Base-by-base conservation (phyloP, 768 basidiomycete species). In the Boletus subcaerulescens region DNA sequence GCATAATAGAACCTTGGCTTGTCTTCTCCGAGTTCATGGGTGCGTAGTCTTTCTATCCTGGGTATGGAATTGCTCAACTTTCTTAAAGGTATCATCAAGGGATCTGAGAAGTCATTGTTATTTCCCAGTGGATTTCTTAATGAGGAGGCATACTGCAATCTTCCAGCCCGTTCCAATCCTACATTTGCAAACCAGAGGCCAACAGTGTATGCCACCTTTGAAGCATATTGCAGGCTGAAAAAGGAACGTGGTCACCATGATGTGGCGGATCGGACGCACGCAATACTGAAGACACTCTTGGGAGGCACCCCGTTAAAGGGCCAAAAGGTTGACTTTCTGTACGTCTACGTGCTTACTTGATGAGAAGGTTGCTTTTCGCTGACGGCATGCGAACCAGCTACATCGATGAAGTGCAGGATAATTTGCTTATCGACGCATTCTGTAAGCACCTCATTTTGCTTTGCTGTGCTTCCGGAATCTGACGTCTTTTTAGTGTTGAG, bases 341-440 rank as follows among this genome's bases (percentile, higher is more conserved):
- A 55, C 33, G 79, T 67, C 47, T 20, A 24, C 13, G 36, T 36
- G 17, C 36, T 17, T 24, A 4, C 29, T 33, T 14, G 14, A 36
- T 13, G 32, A n/a, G 8, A 15, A 43, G 6, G 1, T 33, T 11
- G 0, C 8, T 14, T 9, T 20, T 50, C 20, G 0, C 55, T 61
- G 18, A 57, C 13, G 2, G 6, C n/a, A 14, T 18, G 32, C 42
- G 41, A 32, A 44, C 11, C 9, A 66, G 87, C 13, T 89, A 88
- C 60, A 76, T 90, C 2, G 88, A 90, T 44, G 88, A 90, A 68
- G 83, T 80, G 0, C 88, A 90, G 62, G 89, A 90, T 58, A 82
- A 86, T 60, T 73, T 89, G 0, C 73, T 89, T 7, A 79, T 89
- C 10, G 87, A 89, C 62, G 74, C 80, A 2, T 71, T 81, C 15